A percentile compares a stretch with the other conserved stretches of the same genome.
Conservation (phyloP, 768 basidiomycete species). For the Suillus plorans region DNA sequence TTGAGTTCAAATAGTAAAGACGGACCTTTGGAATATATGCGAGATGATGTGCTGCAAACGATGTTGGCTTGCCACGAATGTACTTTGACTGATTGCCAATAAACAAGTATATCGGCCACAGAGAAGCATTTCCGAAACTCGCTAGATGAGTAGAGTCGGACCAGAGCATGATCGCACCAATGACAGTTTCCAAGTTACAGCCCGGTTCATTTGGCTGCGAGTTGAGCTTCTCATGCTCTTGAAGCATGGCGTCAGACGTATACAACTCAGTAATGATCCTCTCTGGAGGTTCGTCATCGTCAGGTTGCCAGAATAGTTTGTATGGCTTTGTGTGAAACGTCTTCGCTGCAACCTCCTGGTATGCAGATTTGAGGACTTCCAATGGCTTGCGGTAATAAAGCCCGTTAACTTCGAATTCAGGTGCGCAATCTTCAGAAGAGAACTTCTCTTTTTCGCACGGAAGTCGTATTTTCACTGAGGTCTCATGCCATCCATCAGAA, state of each 20-base stretch:
- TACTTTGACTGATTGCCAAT: slow-evolving; percentile 13
- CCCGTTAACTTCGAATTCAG: not conserved
- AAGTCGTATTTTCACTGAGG: no score
- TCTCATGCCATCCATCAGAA: no score
- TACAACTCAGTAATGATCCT: not conserved
- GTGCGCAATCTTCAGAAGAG: not conserved
- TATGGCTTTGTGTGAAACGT: not conserved
- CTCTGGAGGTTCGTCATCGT: not conserved
- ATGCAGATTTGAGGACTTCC: not conserved
- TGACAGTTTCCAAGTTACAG: slow-evolving; percentile 17
- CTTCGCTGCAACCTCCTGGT: not conserved
- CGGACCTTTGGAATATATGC: slow-evolving; percentile 21
- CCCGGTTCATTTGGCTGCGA: not conserved
- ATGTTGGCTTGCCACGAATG: slow-evolving; percentile 1
- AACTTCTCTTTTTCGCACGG: not conserved
- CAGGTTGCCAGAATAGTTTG: slow-evolving; percentile 7
- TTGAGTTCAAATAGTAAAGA: no score
- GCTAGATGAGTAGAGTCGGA: slow-evolving; percentile 22
- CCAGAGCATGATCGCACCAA: slow-evolving; percentile 25
- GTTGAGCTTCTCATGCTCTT: slow-evolving; percentile 5
- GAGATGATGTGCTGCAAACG: slow-evolving; percentile 19
- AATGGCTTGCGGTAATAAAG: not conserved
- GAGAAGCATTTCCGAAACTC: slow-evolving; percentile 8
- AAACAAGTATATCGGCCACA: slow-evolving; percentile 20
- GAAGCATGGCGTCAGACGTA: not conserved